Conservation (phyloP, 176 grass and related monocot species). For the Zizania latifolia region DNA sequence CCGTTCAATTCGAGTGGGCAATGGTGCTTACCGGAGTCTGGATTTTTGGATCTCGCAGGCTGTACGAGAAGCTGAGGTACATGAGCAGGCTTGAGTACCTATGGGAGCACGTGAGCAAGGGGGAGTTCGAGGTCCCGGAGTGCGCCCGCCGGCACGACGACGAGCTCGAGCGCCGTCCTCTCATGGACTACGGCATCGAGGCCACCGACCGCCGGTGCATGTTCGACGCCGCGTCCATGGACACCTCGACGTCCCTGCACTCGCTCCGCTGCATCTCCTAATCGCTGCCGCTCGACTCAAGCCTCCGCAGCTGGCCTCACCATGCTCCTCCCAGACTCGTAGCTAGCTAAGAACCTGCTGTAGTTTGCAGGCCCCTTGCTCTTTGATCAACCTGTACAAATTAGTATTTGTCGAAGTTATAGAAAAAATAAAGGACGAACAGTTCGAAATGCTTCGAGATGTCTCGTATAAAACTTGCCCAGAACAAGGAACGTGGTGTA, state of each 20-base stretch:
- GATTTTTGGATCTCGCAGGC: conserved; percentile 28
- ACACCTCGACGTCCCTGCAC: conserved; percentile 48
- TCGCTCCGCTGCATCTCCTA: conserved; percentile 65
- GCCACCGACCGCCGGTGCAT: conserved; percentile 32
- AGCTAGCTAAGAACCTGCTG: not conserved
- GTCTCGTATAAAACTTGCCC: not conserved
- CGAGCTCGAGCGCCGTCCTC: conserved; percentile 74
- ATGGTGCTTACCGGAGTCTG: not conserved
- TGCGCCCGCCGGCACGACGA: conserved; percentile 66
- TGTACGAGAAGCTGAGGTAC: conserved; percentile 76
- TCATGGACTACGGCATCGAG: conserved; percentile 77
- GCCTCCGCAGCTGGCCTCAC: not conserved
- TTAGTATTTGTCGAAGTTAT: not conserved
- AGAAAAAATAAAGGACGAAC: not conserved
- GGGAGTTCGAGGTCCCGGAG: conserved; percentile 59
- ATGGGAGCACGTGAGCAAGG: conserved; percentile 56
- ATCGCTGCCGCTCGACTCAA: not conserved
- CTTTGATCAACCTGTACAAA: not conserved
- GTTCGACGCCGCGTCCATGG: conserved; percentile 60
- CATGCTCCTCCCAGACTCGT: not conserved
- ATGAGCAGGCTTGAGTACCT: conserved; percentile 72
- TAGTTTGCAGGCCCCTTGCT: not conserved
- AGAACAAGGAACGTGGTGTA: not conserved
- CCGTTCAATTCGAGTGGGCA: not conserved
- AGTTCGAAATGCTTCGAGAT: not conserved